phyloP scores from a whole-genome alignment of 805 yeast genomes.

The Spathaspora hagerdaliae region DNA sequence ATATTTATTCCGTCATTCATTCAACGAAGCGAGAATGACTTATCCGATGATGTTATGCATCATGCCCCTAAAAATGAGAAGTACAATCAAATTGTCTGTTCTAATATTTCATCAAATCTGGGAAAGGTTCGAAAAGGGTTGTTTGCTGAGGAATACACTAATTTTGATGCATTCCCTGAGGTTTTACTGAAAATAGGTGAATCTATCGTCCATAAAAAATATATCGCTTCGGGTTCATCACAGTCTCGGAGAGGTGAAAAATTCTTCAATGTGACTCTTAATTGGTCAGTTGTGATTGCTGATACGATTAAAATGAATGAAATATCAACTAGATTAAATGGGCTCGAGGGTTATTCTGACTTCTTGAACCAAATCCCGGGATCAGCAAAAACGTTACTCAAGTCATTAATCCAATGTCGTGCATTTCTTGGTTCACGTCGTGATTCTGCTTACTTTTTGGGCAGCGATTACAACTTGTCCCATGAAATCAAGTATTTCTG shows the following conservation, averaged over 20 bases:
- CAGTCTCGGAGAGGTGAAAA: slow-evolving; percentile 8
- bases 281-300: slow-evolving; percentile 30
- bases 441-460: slow-evolving; percentile 7
- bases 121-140: slow-evolving; percentile 18
- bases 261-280: slow-evolving; percentile 15
- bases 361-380: slow-evolving; percentile 25
- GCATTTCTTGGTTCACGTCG: slow-evolving; percentile 16
- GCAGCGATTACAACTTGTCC: slow-evolving; percentile 6
- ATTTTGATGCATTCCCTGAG: not conserved
- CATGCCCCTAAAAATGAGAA: slow-evolving; percentile 9
- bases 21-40: slow-evolving; percentile 18
- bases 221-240: not conserved
- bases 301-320: slow-evolving; percentile 57
- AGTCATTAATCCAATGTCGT: slow-evolving; percentile 42
- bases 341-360: slow-evolving; percentile 16
- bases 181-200: not conserved
- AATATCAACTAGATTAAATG: slow-evolving; percentile 51
- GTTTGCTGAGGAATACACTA: slow-evolving; percentile 15
- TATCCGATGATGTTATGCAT: slow-evolving; percentile 6
- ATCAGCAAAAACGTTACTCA: slow-evolving; percentile 27
- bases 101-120: slow-evolving; percentile 24
- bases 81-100: slow-evolving; percentile 19
- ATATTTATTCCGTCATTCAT: slow-evolving; percentile 42
- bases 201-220: not conserved
- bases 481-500: slow-evolving; percentile 21